These are phyloP conservation scores for Diaporthe sp. DNA, from an alignment of 2,329 filamentous ascomycete species.

Conservation along the genomic window DNA sequence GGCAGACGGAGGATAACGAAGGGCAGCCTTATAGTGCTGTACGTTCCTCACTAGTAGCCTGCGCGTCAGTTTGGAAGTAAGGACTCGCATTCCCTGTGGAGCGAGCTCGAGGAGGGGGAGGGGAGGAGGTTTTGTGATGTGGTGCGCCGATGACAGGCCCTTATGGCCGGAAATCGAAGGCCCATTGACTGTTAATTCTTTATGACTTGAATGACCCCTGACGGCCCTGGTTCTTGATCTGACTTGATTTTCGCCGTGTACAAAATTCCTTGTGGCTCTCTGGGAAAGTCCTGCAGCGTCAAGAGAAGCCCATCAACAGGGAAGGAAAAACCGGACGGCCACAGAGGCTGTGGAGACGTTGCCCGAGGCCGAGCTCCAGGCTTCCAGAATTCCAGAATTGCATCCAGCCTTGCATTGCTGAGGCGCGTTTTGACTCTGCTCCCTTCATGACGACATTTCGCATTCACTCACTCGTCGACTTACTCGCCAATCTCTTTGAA, in stretches of 20 bases:
- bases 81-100: not conserved
- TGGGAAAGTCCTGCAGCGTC: not conserved
- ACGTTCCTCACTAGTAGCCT: not conserved
- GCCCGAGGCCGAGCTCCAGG: constrained; percentile 5
- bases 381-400: constrained; percentile 20
- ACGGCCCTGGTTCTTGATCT: not conserved
- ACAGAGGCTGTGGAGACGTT: constrained; percentile 27
- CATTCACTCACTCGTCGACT: constrained; percentile 12
- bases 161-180: constrained; percentile 25
- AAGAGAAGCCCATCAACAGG: not conserved
- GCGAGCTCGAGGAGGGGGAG: not conserved
- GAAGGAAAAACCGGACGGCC: not conserved
- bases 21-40: not conserved
- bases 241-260: not conserved
- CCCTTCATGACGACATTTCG: constrained; percentile 35
- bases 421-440: constrained; percentile 24
- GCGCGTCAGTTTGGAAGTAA: not conserved
- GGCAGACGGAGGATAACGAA: not conserved
- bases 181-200: constrained; percentile 19
- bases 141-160: constrained; percentile 2
- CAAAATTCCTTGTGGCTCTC: not conserved
- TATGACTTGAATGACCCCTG: constrained; percentile 24
- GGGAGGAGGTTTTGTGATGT: not conserved
- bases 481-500: constrained; percentile 23
- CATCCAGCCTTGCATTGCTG: constrained; percentile 31